Evolutionary conservation across 2,329 filamentous ascomycete genomes (phyloP), one percentile per base, ranked within the genome.

Genomic region (Zarea fungicola): DNA sequence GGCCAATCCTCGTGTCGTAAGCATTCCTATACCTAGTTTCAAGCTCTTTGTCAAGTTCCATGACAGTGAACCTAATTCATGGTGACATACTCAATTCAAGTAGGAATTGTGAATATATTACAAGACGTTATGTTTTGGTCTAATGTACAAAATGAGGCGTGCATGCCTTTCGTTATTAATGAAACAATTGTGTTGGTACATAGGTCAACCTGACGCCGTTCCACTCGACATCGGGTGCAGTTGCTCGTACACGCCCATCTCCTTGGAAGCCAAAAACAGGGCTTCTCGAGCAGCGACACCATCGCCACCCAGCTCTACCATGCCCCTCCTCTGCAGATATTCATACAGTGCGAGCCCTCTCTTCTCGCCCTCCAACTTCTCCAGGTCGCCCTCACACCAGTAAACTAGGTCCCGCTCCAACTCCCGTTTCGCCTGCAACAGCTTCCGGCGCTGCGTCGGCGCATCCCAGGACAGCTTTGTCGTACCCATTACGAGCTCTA

Each of bases 401-500:
- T 56, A 52, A 19, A 60, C 53, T 18, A 75, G 59, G 45, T 60
- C 64, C 21, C 60, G 52, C 43, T 77, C 73, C 49, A 77, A 64
- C 18, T 63, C 60, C n/a, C 63, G 62, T 57, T 72, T 72, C 4
- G 69, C 69, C 13, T 59, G 55, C 32, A 74, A 63, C 18, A 78
- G 65, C 51, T 68, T 68, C 19, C 62, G 62, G 22, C 72, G 63
- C 48, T 69, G 65, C 31, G 61, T 50, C 1, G 69, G 62, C 18
- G 65, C 70, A 29, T 74, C 69, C 64, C 68, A 70, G 8, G 64
- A 57, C 7, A 78, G 58, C 56, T 71, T 71, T 5, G 67, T 69
- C 1, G 70, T 72, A 44, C 68, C 70, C 23, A 76, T 55, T 11
- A 71, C 52, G 54, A 78, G 63, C 58, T 77, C 75, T 22, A 78